Conservation (phyloP, 148 eudicot genomes). For the Cornus kousa region DNA sequence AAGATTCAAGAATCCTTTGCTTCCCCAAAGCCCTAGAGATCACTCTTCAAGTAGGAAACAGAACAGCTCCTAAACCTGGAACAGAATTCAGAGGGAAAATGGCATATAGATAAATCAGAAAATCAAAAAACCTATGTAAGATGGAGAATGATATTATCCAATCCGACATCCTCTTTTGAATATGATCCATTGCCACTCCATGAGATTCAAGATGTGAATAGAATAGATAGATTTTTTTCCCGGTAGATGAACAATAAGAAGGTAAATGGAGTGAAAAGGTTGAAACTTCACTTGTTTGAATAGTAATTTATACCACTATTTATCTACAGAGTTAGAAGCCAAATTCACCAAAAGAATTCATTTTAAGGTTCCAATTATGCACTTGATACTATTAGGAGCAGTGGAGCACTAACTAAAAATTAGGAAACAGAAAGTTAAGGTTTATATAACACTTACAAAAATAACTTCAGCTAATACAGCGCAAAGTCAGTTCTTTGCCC, state of each 20-base stretch:
- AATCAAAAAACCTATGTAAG: neutral
- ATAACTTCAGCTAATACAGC: neutral
- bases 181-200: neutral
- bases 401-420: too few species aligned
- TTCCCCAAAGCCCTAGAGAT: neutral
- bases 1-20: neutral
- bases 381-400: too few species aligned
- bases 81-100: neutral
- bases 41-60: slow-evolving; percentile 3
- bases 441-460: too few species aligned
- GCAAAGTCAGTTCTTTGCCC: neutral
- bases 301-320: too few species aligned
- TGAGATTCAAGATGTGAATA: neutral
- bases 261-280: neutral
- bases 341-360: too few species aligned
- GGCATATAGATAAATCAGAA: neutral
- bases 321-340: too few species aligned
- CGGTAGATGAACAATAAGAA: too few species aligned
- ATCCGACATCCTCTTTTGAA: neutral
- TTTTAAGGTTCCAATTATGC: too few species aligned
- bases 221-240: neutral
- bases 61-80: slow-evolving; percentile 5
- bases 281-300: neutral
- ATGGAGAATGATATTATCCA: neutral
- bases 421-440: too few species aligned